Evolutionary conservation across 352 stramenopile genomes (phyloP), one percentile per base, ranked within the genome.

Genomic region (Phytophthora capsici): DNA sequence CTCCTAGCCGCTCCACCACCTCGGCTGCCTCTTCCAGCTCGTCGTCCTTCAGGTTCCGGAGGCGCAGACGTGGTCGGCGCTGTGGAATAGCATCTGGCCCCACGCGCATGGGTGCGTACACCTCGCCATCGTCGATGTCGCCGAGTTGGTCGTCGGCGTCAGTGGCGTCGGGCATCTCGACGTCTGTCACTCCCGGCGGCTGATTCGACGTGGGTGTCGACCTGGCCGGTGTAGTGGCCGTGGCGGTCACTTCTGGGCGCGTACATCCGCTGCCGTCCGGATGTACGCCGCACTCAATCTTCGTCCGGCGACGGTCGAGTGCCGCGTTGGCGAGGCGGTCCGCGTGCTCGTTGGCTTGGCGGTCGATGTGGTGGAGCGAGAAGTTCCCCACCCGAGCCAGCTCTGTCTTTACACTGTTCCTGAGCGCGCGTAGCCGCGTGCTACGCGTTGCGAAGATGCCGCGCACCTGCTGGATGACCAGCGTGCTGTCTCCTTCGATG

Each of bases 361-460:
- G 56, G 51, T 68, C 66, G 45, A 75, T 71, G 50, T 63, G 55
- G 9, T 47, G 40, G 12, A 63, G 43, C 44, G 47, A 40, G 45
- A n/a, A n/a, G n/a, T n/a, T n/a, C n/a, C n/a, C n/a, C n/a, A n/a
- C n/a, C n/a, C n/a, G n/a, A n/a, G n/a, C n/a, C n/a, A n/a, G n/a
- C n/a, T n/a, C n/a, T n/a, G n/a, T n/a, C n/a, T n/a, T n/a, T n/a
- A n/a, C n/a, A n/a, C n/a, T n/a, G n/a, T n/a, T n/a, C n/a, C n/a
- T n/a, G n/a, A n/a, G n/a, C n/a, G n/a, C n/a, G n/a, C n/a, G n/a
- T n/a, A n/a, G n/a, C n/a, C n/a, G n/a, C n/a, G n/a, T n/a, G n/a
- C n/a, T n/a, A n/a, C n/a, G n/a, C n/a, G n/a, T n/a, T n/a, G n/a
- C n/a, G n/a, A n/a, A n/a, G n/a, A n/a, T n/a, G n/a, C n/a, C n/a